Percentiles rank a stretch among this genome's conserved stretches.
These are phyloP conservation scores for Physcomitrellopsis africana DNA, from an alignment of 225 moss, liverwort and hornwort genomes.

Conservation along the genomic window DNA sequence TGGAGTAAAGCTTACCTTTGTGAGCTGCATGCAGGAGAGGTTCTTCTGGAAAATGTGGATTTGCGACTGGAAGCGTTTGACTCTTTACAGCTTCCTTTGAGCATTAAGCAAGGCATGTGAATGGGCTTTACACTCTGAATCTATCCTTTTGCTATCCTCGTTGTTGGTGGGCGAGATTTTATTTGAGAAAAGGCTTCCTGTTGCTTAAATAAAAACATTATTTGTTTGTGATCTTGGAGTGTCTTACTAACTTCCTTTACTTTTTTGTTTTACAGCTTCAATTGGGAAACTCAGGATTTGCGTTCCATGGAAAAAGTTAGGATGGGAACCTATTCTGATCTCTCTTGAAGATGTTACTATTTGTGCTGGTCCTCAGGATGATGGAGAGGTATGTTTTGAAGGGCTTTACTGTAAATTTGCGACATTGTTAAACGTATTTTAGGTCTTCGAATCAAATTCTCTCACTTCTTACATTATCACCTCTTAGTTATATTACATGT, in stretches of 20 bases:
- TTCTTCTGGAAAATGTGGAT: constrained; percentile 91
- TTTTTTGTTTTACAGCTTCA: constrained; percentile 62
- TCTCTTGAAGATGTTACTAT: constrained; percentile 80
- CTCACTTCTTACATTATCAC: constrained; percentile 15
- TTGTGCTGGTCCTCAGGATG: constrained; percentile 78
- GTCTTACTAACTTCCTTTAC: constrained; percentile 20
- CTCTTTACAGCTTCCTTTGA: constrained; percentile 85
- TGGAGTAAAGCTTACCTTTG: constrained; percentile 28
- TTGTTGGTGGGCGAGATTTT: constrained; percentile 16
- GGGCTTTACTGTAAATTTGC: background rate
- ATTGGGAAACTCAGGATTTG: constrained; percentile 81
- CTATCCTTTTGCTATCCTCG: background rate
- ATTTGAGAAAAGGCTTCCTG: constrained; percentile 18
- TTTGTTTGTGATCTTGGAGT: background rate
- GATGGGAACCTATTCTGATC: constrained; percentile 94
- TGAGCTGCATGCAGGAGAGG: constrained; percentile 72
- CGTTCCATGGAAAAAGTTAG: constrained; percentile 96
- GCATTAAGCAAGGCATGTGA: constrained; percentile 85
- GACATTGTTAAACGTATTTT: constrained; percentile 9
- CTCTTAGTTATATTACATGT: constrained; percentile 11
- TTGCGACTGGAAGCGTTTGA: constrained; percentile 95
- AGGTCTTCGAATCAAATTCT: constrained; percentile 14
- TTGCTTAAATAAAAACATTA: background rate
- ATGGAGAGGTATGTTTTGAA: constrained; percentile 66
- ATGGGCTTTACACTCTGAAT: constrained; percentile 13